A percentile compares a stretch with the other conserved stretches of the same genome.
Evolutionary conservation across 805 yeast genomes (phyloP).

Genomic region (Tetrapisispora nanseiensis): DNA sequence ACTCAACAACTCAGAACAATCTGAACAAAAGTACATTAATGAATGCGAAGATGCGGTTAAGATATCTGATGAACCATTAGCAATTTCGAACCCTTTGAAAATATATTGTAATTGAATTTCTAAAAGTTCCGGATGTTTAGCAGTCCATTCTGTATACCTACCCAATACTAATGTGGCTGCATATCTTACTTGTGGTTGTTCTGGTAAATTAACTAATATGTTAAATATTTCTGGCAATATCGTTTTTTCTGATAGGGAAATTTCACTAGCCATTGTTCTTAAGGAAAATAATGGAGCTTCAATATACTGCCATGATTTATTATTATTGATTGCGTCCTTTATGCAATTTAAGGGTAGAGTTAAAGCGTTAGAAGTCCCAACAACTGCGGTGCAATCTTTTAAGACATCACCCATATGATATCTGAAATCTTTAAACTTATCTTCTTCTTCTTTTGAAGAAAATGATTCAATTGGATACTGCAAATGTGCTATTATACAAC

Average conservation of each 20-base stretch:
- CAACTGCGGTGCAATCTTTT: constrained; percentile 87
- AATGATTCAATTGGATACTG: constrained; percentile 63
- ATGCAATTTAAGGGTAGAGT: constrained; percentile 59
- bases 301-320: constrained; percentile 62
- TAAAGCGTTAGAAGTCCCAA: constrained; percentile 66
- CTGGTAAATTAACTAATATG: constrained; percentile 60
- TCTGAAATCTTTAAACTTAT: constrained; percentile 85
- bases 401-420: constrained; percentile 97
- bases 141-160: constrained; percentile 94
- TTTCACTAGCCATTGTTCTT: constrained; percentile 92
- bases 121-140: constrained; percentile 70
- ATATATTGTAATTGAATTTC: constrained; percentile 80
- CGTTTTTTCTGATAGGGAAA: constrained; percentile 52
- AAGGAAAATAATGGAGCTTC: constrained; percentile 87
- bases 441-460: constrained; percentile 72
- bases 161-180: constrained; percentile 91
- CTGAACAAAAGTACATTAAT: constrained; percentile 87
- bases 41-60: constrained; percentile 87
- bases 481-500: constrained; percentile 49
- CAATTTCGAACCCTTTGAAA: constrained; percentile 52
- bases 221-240: constrained; percentile 57
- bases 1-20: constrained; percentile 61
- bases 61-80: constrained; percentile 33
- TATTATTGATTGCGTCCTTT: constrained; percentile 29
- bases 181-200: constrained; percentile 77